Evolutionary conservation across 495 filamentous ascomycete genomes (phyloP).

Genomic region (Aspergillus biplanus): DNA sequence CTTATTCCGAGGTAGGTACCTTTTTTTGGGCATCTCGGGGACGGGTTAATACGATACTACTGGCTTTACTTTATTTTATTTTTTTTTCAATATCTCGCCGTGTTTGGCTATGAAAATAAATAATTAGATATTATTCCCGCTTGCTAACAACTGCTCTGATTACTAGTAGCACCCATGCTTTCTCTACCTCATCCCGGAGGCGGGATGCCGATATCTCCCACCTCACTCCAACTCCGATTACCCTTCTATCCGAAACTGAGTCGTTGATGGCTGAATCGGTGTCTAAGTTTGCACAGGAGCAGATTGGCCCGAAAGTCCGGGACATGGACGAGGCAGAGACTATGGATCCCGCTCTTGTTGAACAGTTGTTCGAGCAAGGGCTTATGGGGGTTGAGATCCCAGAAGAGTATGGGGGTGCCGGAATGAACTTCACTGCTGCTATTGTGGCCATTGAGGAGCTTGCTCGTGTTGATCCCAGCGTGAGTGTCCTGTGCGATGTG

Average conservation of each 20-base stretch:
- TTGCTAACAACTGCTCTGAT: constrained; percentile 26
- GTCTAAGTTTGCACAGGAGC: constrained; percentile 85
- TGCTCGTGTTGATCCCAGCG: constrained; percentile 90
- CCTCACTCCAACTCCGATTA: constrained; percentile 88
- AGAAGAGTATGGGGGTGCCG: constrained; percentile 93
- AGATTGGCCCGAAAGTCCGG: constrained; percentile 87
- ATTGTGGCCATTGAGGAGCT: constrained; percentile 98
- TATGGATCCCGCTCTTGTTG: constrained; percentile 88
- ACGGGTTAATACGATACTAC: not conserved
- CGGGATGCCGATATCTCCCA: constrained; percentile 65
- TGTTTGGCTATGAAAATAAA: not conserved
- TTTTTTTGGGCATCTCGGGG: no score
- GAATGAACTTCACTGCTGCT: constrained; percentile 97
- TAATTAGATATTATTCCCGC: not conserved
- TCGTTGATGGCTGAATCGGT: constrained; percentile 86
- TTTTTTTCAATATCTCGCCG: not conserved
- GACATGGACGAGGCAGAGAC: constrained; percentile 97
- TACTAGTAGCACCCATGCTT: constrained; percentile 58
- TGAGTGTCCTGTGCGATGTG: constrained; percentile 90
- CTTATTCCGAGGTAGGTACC: constrained; percentile 46
- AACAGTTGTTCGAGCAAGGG: constrained; percentile 95
- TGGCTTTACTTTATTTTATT: not conserved
- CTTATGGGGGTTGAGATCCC: constrained; percentile 98
- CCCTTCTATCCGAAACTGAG: constrained; percentile 90
- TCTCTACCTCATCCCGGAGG: constrained; percentile 70